phyloP scores from a whole-genome alignment of 257 asterid species.

The Leptodermis oblonga region DNA sequence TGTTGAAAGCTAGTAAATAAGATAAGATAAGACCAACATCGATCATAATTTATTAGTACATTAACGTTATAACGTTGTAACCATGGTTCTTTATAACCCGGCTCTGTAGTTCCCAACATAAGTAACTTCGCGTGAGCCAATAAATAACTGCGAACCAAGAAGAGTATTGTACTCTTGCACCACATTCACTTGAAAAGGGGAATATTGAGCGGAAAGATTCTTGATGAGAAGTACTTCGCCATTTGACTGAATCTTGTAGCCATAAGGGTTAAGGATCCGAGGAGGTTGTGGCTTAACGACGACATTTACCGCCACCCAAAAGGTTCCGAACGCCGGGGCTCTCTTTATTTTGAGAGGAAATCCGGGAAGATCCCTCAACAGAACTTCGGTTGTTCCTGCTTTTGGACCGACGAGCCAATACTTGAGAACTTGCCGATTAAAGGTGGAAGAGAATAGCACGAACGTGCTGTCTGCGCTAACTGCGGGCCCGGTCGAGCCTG shows the following conservation, averaged over 20 bases:
- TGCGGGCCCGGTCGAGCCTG: background rate
- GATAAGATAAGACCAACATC: too few relatives aligned
- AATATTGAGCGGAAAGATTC: background rate
- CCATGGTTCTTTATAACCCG: background rate
- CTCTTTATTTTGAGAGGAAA: background rate
- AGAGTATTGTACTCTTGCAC: background rate
- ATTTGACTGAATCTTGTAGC: background rate
- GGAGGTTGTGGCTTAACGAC: background rate
- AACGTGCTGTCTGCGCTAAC: background rate
- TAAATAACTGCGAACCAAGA: background rate
- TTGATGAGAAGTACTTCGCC: background rate
- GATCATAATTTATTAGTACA: too few relatives aligned
- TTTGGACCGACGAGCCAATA: background rate
- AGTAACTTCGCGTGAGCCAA: background rate
- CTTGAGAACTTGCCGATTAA: background rate
- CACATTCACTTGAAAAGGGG: background rate
- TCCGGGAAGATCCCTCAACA: background rate
- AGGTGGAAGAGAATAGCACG: background rate
- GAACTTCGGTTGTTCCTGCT: background rate
- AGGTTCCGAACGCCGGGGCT: background rate
- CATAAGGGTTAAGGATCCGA: background rate
- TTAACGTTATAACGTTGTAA: too few relatives aligned
- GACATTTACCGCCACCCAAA: slow-evolving; percentile 6
- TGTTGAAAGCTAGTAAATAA: background rate
- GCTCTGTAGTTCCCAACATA: background rate